A percentile compares a stretch with the other conserved stretches of the same genome.
Conservation (phyloP, 257 asterid genomes). For the Echites panduratus region DNA sequence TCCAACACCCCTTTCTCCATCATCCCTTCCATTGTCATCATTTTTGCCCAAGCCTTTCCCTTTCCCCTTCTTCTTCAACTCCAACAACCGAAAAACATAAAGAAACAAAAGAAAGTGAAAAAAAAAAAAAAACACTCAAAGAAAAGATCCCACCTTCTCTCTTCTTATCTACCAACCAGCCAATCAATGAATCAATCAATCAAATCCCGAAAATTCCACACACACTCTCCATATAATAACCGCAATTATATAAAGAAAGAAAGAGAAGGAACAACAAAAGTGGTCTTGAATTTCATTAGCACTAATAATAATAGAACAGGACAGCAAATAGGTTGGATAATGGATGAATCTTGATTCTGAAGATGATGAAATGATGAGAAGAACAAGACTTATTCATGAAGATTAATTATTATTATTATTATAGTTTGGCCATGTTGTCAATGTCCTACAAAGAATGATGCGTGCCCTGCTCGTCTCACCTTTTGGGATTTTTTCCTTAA, state of each 20-base stretch:
- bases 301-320: not conserved
- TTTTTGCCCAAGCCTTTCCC: conserved; percentile 10
- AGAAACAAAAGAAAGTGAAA: not conserved
- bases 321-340: not conserved
- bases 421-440: conserved; percentile 14
- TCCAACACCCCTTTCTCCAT: conserved; percentile 76
- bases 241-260: not conserved
- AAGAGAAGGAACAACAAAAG: not conserved
- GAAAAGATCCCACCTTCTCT: not conserved
- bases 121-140: not conserved
- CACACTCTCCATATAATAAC: not conserved
- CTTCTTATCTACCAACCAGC: not conserved
- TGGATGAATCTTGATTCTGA: conserved; percentile 5
- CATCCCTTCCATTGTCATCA: conserved; percentile 83
- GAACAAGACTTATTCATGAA: conserved; percentile 9
- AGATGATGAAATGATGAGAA: conserved; percentile 11
- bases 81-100: not conserved
- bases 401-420: not conserved
- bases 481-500: not conserved
- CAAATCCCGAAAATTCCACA: conserved; percentile 1
- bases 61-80: not conserved
- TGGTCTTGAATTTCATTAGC: not conserved
- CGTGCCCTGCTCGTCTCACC: conserved; percentile 29
- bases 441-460: conserved; percentile 15
- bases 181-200: conserved; percentile 7